Percentiles rank a stretch among this genome's conserved stretches.
Evolutionary conservation across 2,329 filamentous ascomycete species (phyloP).

Genomic region (Cercospora sp.): DNA sequence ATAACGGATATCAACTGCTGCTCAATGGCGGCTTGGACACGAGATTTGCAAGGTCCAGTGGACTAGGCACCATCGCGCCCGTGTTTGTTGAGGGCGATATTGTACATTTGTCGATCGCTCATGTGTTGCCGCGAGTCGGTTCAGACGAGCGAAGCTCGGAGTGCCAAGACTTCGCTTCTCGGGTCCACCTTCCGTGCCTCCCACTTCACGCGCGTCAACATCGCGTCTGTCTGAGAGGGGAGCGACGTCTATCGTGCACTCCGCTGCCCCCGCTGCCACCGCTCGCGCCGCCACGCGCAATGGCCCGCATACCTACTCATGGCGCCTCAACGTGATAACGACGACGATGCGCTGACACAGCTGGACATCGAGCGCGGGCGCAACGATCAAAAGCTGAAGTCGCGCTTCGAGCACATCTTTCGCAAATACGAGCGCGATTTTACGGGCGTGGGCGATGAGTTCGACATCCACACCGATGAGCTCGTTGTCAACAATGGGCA

Average conservation of each 20-base stretch:
- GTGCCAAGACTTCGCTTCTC: neutral
- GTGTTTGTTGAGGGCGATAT: neutral
- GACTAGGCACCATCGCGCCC: neutral
- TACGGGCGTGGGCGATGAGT: conserved; percentile 79
- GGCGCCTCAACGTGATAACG: neutral
- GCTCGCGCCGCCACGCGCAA: neutral
- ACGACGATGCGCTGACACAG: conserved; percentile 12
- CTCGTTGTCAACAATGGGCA: conserved; percentile 93
- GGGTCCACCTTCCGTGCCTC: neutral
- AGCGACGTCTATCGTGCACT: neutral
- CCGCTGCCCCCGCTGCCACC: neutral
- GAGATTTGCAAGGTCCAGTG: neutral
- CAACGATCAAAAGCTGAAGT: conserved; percentile 72
- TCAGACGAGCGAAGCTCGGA: neutral
- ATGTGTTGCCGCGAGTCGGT: neutral
- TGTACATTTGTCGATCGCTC: neutral
- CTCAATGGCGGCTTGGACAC: neutral
- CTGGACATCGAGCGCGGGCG: conserved; percentile 33
- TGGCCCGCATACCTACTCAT: neutral
- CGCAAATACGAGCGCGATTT: conserved; percentile 73
- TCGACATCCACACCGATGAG: conserved; percentile 77
- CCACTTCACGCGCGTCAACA: neutral
- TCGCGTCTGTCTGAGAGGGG: neutral
- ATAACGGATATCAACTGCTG: conserved; percentile 9
- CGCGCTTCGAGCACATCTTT: conserved; percentile 85